Conservation (phyloP, 2,329 filamentous ascomycete species). For the Phialophora tarda region DNA sequence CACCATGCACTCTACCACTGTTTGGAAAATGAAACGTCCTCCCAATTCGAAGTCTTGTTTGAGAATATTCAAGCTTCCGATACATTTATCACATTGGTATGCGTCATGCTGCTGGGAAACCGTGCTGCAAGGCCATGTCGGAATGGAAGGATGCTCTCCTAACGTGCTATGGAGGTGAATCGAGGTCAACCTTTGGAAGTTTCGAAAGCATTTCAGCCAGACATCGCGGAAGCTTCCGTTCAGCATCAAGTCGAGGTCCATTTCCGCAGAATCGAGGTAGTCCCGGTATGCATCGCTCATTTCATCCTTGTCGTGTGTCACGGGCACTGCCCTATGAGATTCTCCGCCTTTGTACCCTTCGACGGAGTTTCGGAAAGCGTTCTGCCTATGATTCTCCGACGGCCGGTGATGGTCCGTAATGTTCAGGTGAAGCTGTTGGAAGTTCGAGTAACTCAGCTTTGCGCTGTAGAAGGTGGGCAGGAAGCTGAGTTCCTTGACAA, state of each 20-base stretch:
- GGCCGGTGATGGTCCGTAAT: neutral
- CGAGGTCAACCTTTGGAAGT: neutral
- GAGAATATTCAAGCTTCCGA: neutral
- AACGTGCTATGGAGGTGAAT: neutral
- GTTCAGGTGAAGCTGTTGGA: neutral
- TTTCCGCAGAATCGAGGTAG: neutral
- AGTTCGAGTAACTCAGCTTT: neutral
- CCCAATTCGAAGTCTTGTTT: neutral
- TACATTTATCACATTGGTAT: neutral
- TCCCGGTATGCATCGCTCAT: neutral
- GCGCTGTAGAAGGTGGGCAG: neutral
- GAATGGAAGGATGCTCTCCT: neutral
- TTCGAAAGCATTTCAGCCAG: neutral
- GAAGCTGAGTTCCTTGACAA: slow-evolving; percentile 8
- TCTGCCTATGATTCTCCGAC: neutral
- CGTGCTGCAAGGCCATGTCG: neutral
- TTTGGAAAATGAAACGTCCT: neutral
- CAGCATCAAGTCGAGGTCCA: neutral
- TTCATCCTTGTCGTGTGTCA: neutral
- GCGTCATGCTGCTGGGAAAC: neutral
- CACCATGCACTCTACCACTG: neutral
- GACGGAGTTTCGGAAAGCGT: neutral
- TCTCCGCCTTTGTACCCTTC: neutral
- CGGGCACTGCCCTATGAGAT: neutral
- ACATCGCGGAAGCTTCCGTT: neutral